These are phyloP conservation scores for Gracilariopsis chorda DNA, from an alignment of 23 red algal genomes.

Conservation along the genomic window DNA sequence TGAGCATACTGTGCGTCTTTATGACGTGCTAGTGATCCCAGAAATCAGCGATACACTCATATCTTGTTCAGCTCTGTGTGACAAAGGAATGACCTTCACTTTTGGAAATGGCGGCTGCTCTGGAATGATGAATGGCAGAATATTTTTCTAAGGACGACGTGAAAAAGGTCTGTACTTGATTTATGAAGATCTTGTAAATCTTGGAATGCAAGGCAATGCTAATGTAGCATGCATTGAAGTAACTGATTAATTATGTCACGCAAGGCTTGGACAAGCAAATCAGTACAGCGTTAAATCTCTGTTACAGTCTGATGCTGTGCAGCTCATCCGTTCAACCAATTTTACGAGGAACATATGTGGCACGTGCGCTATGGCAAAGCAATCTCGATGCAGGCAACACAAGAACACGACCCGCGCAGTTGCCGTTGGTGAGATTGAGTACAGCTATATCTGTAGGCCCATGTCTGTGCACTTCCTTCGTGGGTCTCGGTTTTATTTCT, in stretches of 20 bases:
- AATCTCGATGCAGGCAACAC: neutral
- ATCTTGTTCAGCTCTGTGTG: constrained; percentile 14
- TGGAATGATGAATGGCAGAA: neutral
- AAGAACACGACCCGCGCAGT: neutral
- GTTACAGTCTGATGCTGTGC: neutral
- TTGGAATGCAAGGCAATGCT: neutral
- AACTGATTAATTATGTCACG: neutral
- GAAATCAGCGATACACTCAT: neutral
- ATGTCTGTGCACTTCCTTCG: neutral
- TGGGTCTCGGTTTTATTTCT: neutral
- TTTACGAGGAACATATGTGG: neutral
- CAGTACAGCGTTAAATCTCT: neutral
- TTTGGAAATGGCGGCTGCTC: neutral
- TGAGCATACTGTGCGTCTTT: neutral
- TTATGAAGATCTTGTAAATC: neutral
- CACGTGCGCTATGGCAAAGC: neutral
- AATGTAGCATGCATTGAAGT: neutral
- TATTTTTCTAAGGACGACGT: neutral
- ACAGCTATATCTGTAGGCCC: neutral
- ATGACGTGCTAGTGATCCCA: neutral
- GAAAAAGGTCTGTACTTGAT: neutral
- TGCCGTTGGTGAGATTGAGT: neutral
- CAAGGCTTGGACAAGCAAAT: neutral
- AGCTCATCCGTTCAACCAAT: neutral
- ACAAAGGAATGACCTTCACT: neutral